Evolutionary conservation across 495 filamentous ascomycete species (phyloP).

Genomic region (Penicillium turbatum): DNA sequence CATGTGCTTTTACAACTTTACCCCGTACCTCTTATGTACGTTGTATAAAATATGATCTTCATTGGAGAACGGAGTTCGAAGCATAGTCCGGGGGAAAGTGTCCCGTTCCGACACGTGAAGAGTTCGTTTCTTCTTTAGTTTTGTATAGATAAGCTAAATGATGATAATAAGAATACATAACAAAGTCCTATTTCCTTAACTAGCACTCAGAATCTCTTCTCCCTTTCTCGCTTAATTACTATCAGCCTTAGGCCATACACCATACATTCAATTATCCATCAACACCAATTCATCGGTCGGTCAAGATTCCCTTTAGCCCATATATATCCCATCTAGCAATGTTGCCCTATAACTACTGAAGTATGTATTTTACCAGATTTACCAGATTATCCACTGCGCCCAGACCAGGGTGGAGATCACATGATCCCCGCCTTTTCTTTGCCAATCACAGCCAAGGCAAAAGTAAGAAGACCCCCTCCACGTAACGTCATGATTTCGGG

Average conservation of each 20-base stretch:
- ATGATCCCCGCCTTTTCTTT: slow-evolving; percentile 18
- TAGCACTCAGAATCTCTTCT: slow-evolving; percentile 3
- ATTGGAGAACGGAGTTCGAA: neutral
- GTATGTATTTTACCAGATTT: neutral
- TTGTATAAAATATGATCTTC: neutral
- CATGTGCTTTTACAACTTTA: neutral
- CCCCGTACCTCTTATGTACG: neutral
- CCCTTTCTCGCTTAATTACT: slow-evolving; percentile 12
- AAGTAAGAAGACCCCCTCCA: slow-evolving; percentile 10
- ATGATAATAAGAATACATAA: slow-evolving; percentile 39
- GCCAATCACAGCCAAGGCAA: slow-evolving; percentile 13
- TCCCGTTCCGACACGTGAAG: slow-evolving; percentile 27
- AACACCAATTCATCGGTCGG: neutral
- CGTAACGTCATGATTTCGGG: slow-evolving; percentile 1
- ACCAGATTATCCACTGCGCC: neutral
- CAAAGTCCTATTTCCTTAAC: neutral
- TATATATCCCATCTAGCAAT: neutral
- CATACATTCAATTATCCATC: neutral
- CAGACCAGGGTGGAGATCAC: slow-evolving; percentile 21
- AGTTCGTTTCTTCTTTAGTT: neutral
- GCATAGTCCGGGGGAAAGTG: neutral
- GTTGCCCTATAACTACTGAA: neutral
- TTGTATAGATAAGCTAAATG: slow-evolving; percentile 17
- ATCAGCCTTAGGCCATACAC: neutral
- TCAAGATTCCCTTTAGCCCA: neutral